These are phyloP conservation scores for Beauveria sp. DNA, from an alignment of 2,329 filamentous ascomycete genomes.

Conservation along the genomic window DNA sequence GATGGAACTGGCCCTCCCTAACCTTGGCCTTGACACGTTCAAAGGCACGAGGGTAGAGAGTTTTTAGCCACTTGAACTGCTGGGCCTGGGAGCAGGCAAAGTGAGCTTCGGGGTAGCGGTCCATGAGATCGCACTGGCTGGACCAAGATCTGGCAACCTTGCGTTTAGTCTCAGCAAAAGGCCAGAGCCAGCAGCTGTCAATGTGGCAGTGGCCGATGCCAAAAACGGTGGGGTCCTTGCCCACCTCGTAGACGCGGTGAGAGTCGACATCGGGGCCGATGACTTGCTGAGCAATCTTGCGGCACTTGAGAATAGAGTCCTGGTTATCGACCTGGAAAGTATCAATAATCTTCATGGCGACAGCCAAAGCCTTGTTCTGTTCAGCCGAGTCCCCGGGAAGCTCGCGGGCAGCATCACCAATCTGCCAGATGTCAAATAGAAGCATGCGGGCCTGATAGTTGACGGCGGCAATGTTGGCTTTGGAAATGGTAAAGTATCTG, in stretches of 20 bases:
- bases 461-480: conserved; percentile 81
- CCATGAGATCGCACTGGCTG: conserved; percentile 91
- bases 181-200: conserved; percentile 97
- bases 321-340: conserved; percentile 75
- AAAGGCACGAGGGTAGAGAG: conserved; percentile 79
- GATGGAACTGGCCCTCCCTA: conserved; percentile 83
- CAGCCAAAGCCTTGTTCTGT: conserved; percentile 74
- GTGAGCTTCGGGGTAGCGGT: conserved; percentile 85
- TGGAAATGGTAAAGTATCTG: conserved; percentile 66
- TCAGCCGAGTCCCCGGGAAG: conserved; percentile 85
- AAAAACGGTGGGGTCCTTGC: conserved; percentile 68
- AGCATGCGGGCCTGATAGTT: conserved; percentile 78
- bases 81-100: conserved; percentile 93
- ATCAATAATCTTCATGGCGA: conserved; percentile 85
- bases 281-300: conserved; percentile 77
- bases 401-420: conserved; percentile 84
- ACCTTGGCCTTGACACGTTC: conserved; percentile 88
- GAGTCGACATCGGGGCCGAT: conserved; percentile 76
- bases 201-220: conserved; percentile 97
- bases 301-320: conserved; percentile 68
- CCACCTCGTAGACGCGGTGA: conserved; percentile 71
- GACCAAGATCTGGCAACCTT: conserved; percentile 96
- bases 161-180: conserved; percentile 93
- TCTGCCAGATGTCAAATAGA: conserved; percentile 92
- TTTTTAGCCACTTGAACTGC: conserved; percentile 95